phyloP scores from a whole-genome alignment of 2,329 filamentous ascomycete species.

The Talaromyces sp. region DNA sequence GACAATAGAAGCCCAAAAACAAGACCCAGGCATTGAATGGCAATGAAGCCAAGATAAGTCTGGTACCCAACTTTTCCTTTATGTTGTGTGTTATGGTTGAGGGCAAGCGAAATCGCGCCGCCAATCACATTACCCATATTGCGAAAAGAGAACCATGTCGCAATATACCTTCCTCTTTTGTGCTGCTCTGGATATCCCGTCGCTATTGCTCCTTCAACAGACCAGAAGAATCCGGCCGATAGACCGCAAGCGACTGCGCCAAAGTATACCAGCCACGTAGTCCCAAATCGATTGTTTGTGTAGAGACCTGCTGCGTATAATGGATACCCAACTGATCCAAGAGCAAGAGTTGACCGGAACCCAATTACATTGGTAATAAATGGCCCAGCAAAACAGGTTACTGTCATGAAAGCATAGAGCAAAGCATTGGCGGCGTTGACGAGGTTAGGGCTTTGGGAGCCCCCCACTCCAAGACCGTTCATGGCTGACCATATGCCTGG shows the following conservation, averaged over 20 bases:
- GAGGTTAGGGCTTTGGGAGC: constrained; percentile 44
- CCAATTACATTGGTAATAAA: constrained; percentile 45
- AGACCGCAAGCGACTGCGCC: constrained; percentile 50
- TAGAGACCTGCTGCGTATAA: constrained; percentile 49
- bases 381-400: constrained; percentile 46
- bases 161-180: constrained; percentile 43
- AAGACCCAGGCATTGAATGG: constrained; percentile 46
- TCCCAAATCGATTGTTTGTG: constrained; percentile 35
- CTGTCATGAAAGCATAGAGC: constrained; percentile 47
- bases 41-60: constrained; percentile 34
- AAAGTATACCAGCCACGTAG: constrained; percentile 49
- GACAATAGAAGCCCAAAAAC: constrained; percentile 47
- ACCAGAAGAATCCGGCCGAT: constrained; percentile 52
- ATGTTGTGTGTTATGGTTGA: constrained; percentile 46
- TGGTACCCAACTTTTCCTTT: constrained; percentile 47
- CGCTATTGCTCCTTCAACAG: constrained; percentile 50
- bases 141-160: constrained; percentile 44
- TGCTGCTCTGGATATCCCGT: constrained; percentile 48
- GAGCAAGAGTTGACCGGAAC: constrained; percentile 39
- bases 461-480: constrained; percentile 44
- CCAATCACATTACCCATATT: constrained; percentile 55
- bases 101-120: constrained; percentile 49
- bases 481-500: constrained; percentile 47
- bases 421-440: constrained; percentile 51
- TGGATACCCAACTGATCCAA: constrained; percentile 42